These are phyloP conservation scores for Solidago caesia DNA, from an alignment of 129 eudicot species.

Conservation along the genomic window DNA sequence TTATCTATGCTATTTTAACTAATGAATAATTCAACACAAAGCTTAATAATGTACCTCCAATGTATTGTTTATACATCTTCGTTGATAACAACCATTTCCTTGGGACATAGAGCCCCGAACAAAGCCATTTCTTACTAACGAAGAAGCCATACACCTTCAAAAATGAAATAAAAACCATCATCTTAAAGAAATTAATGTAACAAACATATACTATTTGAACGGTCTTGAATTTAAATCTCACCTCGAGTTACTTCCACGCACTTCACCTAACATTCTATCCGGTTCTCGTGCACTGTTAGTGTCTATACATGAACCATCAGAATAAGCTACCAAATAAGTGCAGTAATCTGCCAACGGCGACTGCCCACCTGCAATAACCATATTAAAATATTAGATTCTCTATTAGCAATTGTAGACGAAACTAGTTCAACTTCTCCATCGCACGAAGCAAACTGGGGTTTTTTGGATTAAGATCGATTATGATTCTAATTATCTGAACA, in stretches of 20 bases:
- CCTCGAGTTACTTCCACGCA: slow-evolving; percentile 92
- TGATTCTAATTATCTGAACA: too few species aligned
- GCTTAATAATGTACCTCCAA: slow-evolving; percentile 58
- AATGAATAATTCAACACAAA: not conserved
- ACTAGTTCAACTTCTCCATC: not conserved
- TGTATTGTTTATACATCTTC: slow-evolving; percentile 75
- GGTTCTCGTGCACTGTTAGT: slow-evolving; percentile 89
- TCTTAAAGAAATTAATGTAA: not conserved
- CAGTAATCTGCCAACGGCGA: slow-evolving; percentile 98
- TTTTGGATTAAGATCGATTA: too few species aligned
- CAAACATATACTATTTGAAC: not conserved
- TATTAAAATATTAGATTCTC: not conserved
- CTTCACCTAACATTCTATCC: slow-evolving; percentile 96
- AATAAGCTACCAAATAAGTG: slow-evolving; percentile 91
- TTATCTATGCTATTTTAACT: not conserved
- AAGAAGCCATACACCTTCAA: slow-evolving; percentile 91
- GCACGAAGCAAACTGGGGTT: not conserved
- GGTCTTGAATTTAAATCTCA: slow-evolving; percentile 13
- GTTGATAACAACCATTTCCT: slow-evolving; percentile 98
- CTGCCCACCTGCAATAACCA: slow-evolving; percentile 82
- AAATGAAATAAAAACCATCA: not conserved
- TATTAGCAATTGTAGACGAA: not conserved
- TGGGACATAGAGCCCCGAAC: slow-evolving; percentile 88
- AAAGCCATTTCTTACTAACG: slow-evolving; percentile 87
- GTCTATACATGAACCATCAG: slow-evolving; percentile 98